Percentiles rank a stretch among this genome's conserved stretches.
These are phyloP conservation scores for Nemophila menziesii DNA, from an alignment of 257 asterid species.

Conservation along the genomic window DNA sequence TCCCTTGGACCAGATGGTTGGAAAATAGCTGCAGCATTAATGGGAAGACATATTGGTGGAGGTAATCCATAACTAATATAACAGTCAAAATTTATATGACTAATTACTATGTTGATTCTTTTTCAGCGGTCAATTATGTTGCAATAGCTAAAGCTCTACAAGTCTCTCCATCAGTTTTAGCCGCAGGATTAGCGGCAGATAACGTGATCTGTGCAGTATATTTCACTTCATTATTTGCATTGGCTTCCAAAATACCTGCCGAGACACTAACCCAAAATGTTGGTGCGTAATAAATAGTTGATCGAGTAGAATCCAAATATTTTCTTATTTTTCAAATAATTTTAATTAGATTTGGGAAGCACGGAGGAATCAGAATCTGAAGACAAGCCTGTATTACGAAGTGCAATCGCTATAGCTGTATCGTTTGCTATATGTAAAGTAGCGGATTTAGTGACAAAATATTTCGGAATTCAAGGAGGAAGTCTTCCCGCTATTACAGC, in stretches of 20 bases:
- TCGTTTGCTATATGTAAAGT: conserved; percentile 68
- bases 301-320: too few relatives aligned
- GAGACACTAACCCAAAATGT: conserved; percentile 36
- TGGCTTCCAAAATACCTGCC: conserved; percentile 74
- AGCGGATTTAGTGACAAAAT: conserved; percentile 35
- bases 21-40: conserved; percentile 94
- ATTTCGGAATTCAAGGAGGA: conserved; percentile 76
- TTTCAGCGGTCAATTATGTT: conserved; percentile 87
- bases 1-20: conserved; percentile 77
- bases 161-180: conserved; percentile 71
- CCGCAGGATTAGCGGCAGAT: conserved; percentile 98
- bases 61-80: conserved; percentile 25
- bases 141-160: conserved; percentile 82
- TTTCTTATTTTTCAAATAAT: neutral
- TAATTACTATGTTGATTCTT: conserved; percentile 8
- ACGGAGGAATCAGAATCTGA: conserved; percentile 30
- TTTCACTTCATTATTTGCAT: conserved; percentile 66
- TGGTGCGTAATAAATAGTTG: conserved; percentile 40
- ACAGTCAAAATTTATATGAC: too few relatives aligned
- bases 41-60: conserved; percentile 99
- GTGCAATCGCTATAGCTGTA: conserved; percentile 61
- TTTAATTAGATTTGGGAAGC: conserved; percentile 25
- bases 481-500: conserved; percentile 76
- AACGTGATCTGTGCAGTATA: conserved; percentile 88
- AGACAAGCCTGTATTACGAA: conserved; percentile 57